A percentile compares a stretch with the other conserved stretches of the same genome.
phyloP scores from a whole-genome alignment of 1,284 basidiomycete species.

The Boletus sp. region DNA sequence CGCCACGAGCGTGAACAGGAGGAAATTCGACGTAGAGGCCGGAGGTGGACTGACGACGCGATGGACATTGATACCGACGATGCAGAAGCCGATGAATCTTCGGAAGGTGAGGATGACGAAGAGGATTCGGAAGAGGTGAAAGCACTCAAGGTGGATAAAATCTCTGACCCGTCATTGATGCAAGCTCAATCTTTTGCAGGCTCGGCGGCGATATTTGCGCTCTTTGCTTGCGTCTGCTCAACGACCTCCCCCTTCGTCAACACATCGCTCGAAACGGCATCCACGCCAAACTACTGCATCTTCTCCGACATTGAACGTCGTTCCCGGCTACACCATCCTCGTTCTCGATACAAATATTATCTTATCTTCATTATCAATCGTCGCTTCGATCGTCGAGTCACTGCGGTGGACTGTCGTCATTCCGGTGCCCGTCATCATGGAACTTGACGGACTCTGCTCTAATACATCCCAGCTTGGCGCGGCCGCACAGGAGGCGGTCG shows the following conservation, averaged over 20 bases:
- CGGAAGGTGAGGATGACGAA: conserved; percentile 54
- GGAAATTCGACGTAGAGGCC: conserved; percentile 56
- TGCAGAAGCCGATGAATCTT: conserved; percentile 34
- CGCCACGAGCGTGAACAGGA: conserved; percentile 60
- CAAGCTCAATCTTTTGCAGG: conserved; percentile 39
- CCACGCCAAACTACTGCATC: conserved; percentile 32
- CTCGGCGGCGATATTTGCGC: conserved; percentile 62
- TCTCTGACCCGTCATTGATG: background rate
- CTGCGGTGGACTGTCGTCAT: conserved; percentile 85
- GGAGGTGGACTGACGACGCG: conserved; percentile 60
- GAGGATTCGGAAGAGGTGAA: conserved; percentile 71
- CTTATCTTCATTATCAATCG: conserved; percentile 70
- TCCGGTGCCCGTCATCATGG: conserved; percentile 92
- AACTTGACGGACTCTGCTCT: conserved; percentile 84
- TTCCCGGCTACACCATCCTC: conserved; percentile 86
- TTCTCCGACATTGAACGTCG: conserved; percentile 50
- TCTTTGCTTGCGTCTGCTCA: conserved; percentile 50
- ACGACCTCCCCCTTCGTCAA: conserved; percentile 32
- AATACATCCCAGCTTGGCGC: conserved; percentile 66
- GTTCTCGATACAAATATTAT: conserved; percentile 95
- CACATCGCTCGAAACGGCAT: conserved; percentile 35
- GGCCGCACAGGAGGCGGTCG: conserved; percentile 67
- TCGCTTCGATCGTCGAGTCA: conserved; percentile 76
- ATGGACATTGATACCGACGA: conserved; percentile 65
- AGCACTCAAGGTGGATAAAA: conserved; percentile 61